Evolutionary conservation across 257 asterid genomes (phyloP).

Genomic region (Scutellaria barbata): DNA sequence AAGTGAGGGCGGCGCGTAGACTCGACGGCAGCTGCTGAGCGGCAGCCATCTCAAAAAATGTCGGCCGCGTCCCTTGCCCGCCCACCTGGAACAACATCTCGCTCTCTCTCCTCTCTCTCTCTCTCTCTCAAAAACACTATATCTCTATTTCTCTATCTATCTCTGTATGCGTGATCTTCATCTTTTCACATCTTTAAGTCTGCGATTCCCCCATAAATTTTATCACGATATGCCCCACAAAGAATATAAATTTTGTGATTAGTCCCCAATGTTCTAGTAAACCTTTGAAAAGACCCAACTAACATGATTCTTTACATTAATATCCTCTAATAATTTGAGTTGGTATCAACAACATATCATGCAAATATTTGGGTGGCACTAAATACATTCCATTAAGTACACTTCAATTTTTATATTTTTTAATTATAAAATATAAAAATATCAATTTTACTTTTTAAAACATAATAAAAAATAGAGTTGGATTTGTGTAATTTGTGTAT

Average conservation of each 20-base stretch:
- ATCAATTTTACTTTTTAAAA: no score
- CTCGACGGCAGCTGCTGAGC: conserved; percentile 99
- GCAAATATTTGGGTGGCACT: neutral
- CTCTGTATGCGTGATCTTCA: conserved; percentile 33
- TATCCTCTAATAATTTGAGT: conserved; percentile 15
- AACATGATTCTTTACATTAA: neutral
- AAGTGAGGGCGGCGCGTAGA: conserved; percentile 91
- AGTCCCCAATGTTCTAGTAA: conserved; percentile 12
- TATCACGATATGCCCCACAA: conserved; percentile 19
- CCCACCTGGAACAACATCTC: conserved; percentile 99
- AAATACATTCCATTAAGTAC: no score
- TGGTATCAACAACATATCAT: neutral
- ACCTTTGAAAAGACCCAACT: neutral
- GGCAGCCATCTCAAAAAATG: conserved; percentile 99
- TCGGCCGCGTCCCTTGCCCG: conserved; percentile 97
- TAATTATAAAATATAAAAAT: no score
- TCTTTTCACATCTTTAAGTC: conserved; percentile 29
- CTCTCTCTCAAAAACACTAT: conserved; percentile 18
- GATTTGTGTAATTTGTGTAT: no score
- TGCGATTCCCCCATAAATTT: conserved; percentile 28
- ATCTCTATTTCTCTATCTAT: conserved; percentile 16
- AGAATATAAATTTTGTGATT: conserved; percentile 5
- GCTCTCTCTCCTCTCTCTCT: conserved; percentile 24
- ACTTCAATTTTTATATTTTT: no score
- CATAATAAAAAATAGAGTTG: no score